Base-by-base conservation (phyloP, 2,329 filamentous ascomycete genomes). In the Rhynchosporium graminicola region DNA sequence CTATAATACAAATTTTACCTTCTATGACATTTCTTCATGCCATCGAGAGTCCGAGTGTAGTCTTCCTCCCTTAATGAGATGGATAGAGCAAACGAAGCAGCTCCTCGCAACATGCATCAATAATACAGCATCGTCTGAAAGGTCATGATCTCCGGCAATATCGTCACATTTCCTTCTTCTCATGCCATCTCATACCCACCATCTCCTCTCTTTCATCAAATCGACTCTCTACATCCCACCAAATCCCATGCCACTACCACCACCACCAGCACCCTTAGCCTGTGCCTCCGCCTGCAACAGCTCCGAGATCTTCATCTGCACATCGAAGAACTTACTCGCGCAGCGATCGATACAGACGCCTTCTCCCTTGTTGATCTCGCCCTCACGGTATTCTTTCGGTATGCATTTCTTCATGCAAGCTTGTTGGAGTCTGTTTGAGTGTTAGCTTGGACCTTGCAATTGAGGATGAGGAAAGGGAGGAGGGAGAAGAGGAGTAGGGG, bases 311-410 rank as follows among this genome's bases (percentile, higher is more conserved):
- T 97, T 98, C 82, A 97, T 87, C 78, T 97, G 96, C 74, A 97
- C 93, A 72, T 98, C 94, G 80, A 99, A 97, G 83, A 98, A 99
- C 82, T 99, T 99, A 75, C 90, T 85, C 63, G 96, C 91, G 80
- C 96, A 99, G 74, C 95, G 91, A 81, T 99, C 95, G 71, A 99
- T 87, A 82, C 96, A 99, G 72, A 99, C 95, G 71, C 90, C 92
- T 80, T 99, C 95, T 83, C 93, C 96, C 82, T 99, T 99, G 86
- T 97, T 97, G 74, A 99, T 87, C 72, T 99, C 94, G 77, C 86
- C 87, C 82, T 99, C 95, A 77, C 92, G 92, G 86, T 98, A 99
- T 73, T 94, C 87, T 74, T 81, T 83, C 66, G 94, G 94, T 71
- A 99, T 86, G 80, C 95, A 99, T 83, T 99, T 99, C 76, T 89